Percentiles rank a stretch among this genome's conserved stretches.
Evolutionary conservation across 2,329 filamentous ascomycete genomes (phyloP).

Genomic region (Fusarium pseudograminearum): DNA sequence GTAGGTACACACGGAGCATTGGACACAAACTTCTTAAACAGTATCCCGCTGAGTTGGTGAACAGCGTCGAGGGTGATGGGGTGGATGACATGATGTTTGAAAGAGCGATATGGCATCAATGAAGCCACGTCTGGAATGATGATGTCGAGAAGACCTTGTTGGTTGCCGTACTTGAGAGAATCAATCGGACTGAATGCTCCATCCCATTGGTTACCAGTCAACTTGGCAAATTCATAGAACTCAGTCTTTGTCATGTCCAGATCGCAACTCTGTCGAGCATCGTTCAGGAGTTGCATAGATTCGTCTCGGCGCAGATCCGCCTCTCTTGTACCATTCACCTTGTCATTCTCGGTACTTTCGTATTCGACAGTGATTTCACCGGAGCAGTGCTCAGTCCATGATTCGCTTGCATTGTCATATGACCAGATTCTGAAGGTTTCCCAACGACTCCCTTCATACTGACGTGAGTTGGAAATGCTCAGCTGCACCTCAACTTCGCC

Average conservation of each 20-base stretch:
- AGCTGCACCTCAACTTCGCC: constrained; percentile 4
- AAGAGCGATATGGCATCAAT: constrained; percentile 11
- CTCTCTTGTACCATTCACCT: background rate
- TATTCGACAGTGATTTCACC: constrained; percentile 4
- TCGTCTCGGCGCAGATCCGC: background rate
- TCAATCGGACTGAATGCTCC: constrained; percentile 7
- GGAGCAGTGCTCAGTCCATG: constrained; percentile 5
- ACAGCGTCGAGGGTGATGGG: constrained; percentile 10
- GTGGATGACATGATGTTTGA: constrained; percentile 10
- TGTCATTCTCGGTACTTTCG: background rate
- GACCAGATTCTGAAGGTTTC: constrained; percentile 11
- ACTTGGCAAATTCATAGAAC: constrained; percentile 11
- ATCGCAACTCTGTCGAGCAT: background rate
- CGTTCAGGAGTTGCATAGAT: background rate
- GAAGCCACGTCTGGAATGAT: constrained; percentile 12
- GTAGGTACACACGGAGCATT: constrained; percentile 15
- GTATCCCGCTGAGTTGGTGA: constrained; percentile 7
- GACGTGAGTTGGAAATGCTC: background rate
- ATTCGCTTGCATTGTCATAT: background rate
- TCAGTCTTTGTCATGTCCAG: constrained; percentile 1
- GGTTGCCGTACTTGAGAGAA: constrained; percentile 6
- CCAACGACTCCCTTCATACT: constrained; percentile 16
- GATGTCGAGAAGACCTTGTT: constrained; percentile 7
- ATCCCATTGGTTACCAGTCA: constrained; percentile 14
- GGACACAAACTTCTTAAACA: constrained; percentile 17